Conservation (phyloP, 2,329 filamentous ascomycete genomes). For the Trichoderma atroviride region DNA sequence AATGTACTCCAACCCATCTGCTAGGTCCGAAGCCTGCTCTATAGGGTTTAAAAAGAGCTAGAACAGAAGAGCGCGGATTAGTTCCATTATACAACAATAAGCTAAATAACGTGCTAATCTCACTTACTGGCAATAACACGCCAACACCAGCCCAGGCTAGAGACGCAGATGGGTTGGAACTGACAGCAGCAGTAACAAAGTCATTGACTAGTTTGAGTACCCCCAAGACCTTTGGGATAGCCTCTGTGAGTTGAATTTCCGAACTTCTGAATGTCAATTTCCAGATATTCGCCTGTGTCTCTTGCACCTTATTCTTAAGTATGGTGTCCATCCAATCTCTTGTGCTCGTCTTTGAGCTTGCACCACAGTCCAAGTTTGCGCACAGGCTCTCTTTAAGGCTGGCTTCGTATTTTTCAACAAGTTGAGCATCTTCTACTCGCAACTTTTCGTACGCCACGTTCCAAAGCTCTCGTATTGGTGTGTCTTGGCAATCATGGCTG, state of each 20-base stretch:
- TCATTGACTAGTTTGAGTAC: background rate
- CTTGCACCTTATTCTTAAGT: background rate
- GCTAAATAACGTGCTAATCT: too few relatives aligned
- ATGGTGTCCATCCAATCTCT: background rate
- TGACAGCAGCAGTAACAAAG: background rate
- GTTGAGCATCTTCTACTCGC: background rate
- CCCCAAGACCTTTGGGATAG: background rate
- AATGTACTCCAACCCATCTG: conserved; percentile 6
- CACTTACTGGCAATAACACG: background rate
- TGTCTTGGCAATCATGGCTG: background rate
- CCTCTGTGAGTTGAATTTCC: background rate
- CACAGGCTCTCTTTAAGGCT: background rate
- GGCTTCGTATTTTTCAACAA: background rate
- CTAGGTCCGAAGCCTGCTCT: conserved; percentile 1
- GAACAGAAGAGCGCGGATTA: background rate
- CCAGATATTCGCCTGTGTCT: background rate
- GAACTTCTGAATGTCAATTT: background rate
- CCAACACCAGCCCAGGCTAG: background rate
- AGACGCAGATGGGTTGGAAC: background rate
- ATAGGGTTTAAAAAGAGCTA: background rate
- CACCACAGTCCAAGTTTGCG: rapidly evolving
- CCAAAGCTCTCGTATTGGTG: background rate
- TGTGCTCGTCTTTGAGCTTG: background rate
- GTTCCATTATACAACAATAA: too few relatives aligned
- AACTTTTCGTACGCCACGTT: conserved; percentile 8